Evolutionary conservation across 2,329 filamentous ascomycete genomes (phyloP).

Genomic region (Aspergillus arachidicola): DNA sequence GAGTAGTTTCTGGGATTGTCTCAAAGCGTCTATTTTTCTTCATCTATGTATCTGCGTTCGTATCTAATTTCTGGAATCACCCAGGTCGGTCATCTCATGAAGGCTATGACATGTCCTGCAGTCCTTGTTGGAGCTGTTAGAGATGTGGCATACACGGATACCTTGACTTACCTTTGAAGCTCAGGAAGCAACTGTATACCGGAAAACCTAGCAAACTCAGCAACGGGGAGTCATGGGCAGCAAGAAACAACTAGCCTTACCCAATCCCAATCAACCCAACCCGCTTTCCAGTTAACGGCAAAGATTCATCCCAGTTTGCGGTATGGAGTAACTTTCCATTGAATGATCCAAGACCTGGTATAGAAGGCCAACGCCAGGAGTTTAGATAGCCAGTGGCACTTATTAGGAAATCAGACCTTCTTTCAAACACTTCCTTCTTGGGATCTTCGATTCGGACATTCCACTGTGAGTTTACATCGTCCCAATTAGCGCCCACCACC

Average conservation of each 20-base stretch:
- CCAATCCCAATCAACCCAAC: conserved; percentile 40
- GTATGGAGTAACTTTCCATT: conserved; percentile 47
- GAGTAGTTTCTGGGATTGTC: neutral
- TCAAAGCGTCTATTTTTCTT: neutral
- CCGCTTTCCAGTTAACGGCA: conserved; percentile 35
- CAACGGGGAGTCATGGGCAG: neutral
- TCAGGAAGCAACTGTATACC: neutral
- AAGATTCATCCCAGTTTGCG: conserved; percentile 43
- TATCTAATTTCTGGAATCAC: neutral
- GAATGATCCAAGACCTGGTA: conserved; percentile 50
- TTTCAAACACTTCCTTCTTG: neutral
- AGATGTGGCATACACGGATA: neutral
- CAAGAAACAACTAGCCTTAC: conserved; percentile 2
- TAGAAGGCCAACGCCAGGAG: conserved; percentile 49
- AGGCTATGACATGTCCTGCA: neutral
- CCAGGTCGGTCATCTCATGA: neutral
- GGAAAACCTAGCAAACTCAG: neutral
- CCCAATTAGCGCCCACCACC: conserved; percentile 7
- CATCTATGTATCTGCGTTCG: neutral
- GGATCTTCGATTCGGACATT: neutral
- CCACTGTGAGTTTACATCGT: neutral
- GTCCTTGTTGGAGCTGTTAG: neutral
- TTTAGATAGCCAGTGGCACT: neutral
- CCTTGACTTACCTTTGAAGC: neutral
- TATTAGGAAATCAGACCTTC: neutral